phyloP scores from a whole-genome alignment of 1,139 yeast species.

The Suhomyces bokatorum region DNA sequence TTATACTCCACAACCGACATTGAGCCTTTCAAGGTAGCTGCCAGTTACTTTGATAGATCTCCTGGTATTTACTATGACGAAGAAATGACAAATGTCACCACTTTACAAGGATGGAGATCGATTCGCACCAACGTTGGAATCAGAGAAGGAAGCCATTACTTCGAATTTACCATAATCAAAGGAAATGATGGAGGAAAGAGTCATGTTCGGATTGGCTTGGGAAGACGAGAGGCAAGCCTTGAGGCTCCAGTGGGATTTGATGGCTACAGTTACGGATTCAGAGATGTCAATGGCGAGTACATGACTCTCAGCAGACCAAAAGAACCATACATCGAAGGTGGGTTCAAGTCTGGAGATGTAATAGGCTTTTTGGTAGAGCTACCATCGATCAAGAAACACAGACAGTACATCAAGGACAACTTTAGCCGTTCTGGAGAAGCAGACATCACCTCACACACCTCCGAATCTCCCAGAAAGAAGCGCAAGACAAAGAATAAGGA shows the following conservation, averaged over 20 bases:
- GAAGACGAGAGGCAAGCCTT: slow-evolving; percentile 80
- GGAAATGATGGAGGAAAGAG: slow-evolving; percentile 39
- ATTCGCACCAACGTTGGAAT: slow-evolving; percentile 74
- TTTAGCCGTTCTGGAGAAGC: slow-evolving; percentile 16
- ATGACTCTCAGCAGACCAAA: slow-evolving; percentile 74
- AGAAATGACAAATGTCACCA: slow-evolving; percentile 47
- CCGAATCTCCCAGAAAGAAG: slow-evolving; percentile 19
- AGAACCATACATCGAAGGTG: slow-evolving; percentile 39
- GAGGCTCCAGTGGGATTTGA: slow-evolving; percentile 97
- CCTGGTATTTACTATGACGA: slow-evolving; percentile 54
- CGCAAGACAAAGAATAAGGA: slow-evolving; percentile 18
- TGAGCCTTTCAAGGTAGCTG: slow-evolving; percentile 63
- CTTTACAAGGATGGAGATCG: slow-evolving; percentile 78
- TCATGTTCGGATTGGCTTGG: slow-evolving; percentile 82
- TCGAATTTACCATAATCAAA: slow-evolving; percentile 63
- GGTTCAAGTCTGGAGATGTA: slow-evolving; percentile 74
- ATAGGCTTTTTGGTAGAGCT: slow-evolving; percentile 77
- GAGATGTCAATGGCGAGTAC: slow-evolving; percentile 80
- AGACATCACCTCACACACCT: slow-evolving; percentile 5
- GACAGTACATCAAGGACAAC: slow-evolving; percentile 26
- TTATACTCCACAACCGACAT: slow-evolving; percentile 75
- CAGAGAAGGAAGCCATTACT: slow-evolving; percentile 77
- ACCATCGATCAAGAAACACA: slow-evolving; percentile 55
- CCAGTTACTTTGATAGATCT: slow-evolving; percentile 74
- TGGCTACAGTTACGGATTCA: slow-evolving; percentile 87